Evolutionary conservation across 1,284 basidiomycete genomes (phyloP), one percentile per base, ranked within the genome.

Genomic region (Taiwanofungus camphoratus): DNA sequence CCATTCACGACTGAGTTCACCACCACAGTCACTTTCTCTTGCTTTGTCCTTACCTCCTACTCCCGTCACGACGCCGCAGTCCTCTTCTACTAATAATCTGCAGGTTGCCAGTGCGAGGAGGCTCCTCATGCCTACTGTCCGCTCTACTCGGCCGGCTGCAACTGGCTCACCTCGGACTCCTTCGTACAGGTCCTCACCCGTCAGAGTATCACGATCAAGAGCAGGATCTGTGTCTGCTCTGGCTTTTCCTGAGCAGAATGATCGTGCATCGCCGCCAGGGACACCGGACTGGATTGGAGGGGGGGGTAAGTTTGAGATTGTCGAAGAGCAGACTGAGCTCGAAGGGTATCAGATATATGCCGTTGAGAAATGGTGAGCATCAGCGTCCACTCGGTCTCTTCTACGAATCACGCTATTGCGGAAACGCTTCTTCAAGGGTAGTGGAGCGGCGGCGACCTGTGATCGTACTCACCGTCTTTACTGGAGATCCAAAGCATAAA

Each of bases 341-440:
- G 60, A 61, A 23, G 82, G 82, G 1, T 88, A 79, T 62, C 84
- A 87, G 62, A 70, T 89, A 46, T 88, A 88, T 60, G 87, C 85
- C 0, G 87, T 90, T 6, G 82, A 90, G 68, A 86, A 84, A 62
- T 90, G 87, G 86, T 79, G 54, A 43, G 70, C 53, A 5, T n/a
- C 1, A 15, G 8, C 15, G 34, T 36, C 15, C 8, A 20, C 19
- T 22, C 16, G 26, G 3, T 13, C 22, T 11, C 16, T 18, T 23
- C 12, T 6, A 15, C 18, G 9, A 8, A 15, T 18, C 16, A 27
- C 30, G 27, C 27, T n/a, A 33, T 16, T 35, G 30, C n/a, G n/a
- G n/a, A n/a, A n/a, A n/a, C n/a, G n/a, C n/a, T n/a, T n/a, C n/a
- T 41, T 39, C 31, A 56, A 83, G 80, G 82, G 71, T 88, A 46